phyloP scores from a whole-genome alignment of 1,139 yeast species.

The Saccharomyces pastorianus region DNA sequence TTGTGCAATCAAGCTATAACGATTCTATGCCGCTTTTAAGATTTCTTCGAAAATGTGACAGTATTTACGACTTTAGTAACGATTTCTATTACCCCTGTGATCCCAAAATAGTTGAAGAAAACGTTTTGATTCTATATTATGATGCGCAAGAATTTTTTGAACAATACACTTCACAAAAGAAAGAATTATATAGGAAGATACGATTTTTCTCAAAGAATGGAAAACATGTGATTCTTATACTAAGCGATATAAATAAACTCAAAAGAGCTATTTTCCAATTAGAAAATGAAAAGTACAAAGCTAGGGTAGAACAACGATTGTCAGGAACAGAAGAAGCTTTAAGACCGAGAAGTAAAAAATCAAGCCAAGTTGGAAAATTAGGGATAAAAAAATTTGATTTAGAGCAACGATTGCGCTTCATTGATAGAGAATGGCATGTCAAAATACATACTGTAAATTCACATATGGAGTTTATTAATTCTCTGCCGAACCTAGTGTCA shows the following conservation, averaged over 20 bases:
- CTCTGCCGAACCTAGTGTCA: slow-evolving; percentile 51
- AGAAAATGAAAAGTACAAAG: slow-evolving; percentile 42
- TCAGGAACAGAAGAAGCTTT: slow-evolving; percentile 14
- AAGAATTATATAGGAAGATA: slow-evolving; percentile 18
- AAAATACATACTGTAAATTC: slow-evolving; percentile 24
- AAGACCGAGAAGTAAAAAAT: slow-evolving; percentile 9
- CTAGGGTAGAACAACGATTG: slow-evolving; percentile 26
- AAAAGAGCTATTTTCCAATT: slow-evolving; percentile 38
- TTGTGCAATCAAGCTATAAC: slow-evolving; percentile 19
- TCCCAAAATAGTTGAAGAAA: slow-evolving; percentile 38
- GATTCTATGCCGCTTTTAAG: slow-evolving; percentile 28
- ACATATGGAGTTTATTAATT: slow-evolving; percentile 41
- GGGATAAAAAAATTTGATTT: slow-evolving; percentile 16
- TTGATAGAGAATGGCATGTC: slow-evolving; percentile 24
- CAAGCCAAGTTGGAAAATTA: slow-evolving; percentile 8
- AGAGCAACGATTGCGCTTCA: slow-evolving; percentile 20
- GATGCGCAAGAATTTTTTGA: slow-evolving; percentile 40
- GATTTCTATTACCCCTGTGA: slow-evolving; percentile 51
- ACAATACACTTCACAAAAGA: slow-evolving; percentile 30
- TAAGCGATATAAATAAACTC: slow-evolving; percentile 44
- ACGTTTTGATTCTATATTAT: slow-evolving; percentile 38
- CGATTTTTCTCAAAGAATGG: slow-evolving; percentile 23
- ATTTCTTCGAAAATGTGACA: slow-evolving; percentile 29
- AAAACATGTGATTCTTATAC: slow-evolving; percentile 36
- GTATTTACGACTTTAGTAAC: slow-evolving; percentile 38